Evolutionary conservation across 108 stramenopile genomes (phyloP).

Genomic region (Fragilaria crotonensis): DNA sequence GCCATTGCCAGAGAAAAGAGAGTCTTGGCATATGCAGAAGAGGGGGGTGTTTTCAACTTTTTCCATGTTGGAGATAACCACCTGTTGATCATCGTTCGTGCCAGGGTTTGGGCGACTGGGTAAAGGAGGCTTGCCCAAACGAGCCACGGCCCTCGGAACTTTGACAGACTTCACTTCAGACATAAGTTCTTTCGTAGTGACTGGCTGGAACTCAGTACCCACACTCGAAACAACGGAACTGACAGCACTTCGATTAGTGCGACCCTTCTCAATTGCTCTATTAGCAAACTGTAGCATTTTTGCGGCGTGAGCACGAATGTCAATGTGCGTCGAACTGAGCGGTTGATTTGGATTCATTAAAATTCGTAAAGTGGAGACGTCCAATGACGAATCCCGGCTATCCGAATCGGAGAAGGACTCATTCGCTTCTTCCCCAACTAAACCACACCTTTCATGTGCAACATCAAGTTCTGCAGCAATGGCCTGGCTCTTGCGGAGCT

Average conservation of each 20-base stretch:
- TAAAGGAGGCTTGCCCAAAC: background rate
- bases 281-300: constrained; percentile 40
- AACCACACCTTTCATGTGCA: too few species aligned
- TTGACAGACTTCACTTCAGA: background rate
- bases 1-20: constrained; percentile 59
- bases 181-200: too few species aligned
- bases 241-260: background rate
- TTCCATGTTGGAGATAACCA: constrained; percentile 22
- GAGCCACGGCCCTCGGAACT: background rate
- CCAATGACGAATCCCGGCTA: too few species aligned
- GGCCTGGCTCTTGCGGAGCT: background rate
- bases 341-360: background rate
- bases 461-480: background rate
- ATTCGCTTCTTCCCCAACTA: too few species aligned
- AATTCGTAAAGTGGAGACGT: too few species aligned
- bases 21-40: constrained; percentile 38
- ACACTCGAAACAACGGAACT: constrained; percentile 1
- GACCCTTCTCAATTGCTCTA: constrained; percentile 15
- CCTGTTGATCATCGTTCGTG: background rate
- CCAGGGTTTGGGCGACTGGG: background rate
- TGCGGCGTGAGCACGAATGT: constrained; percentile 31
- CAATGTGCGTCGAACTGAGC: constrained; percentile 10
- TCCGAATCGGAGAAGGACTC: too few species aligned
- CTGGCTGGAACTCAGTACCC: background rate
- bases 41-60: constrained; percentile 7